phyloP scores from a whole-genome alignment of 1,284 basidiomycete species.

The Ganoderma boninense region DNA sequence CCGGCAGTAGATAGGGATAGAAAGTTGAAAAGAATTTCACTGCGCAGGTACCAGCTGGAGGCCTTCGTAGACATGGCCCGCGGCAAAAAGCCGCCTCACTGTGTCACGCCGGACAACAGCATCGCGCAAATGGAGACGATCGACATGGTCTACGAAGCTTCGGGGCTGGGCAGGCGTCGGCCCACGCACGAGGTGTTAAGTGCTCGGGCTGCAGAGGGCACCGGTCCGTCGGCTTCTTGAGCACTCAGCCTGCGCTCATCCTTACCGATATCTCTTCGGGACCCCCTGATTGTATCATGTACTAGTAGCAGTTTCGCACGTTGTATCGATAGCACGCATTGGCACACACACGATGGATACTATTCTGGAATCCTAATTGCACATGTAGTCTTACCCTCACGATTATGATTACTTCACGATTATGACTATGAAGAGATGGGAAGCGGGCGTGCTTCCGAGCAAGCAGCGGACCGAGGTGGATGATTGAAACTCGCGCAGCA shows the following conservation, averaged over 20 bases:
- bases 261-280: neutral
- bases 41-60: constrained; percentile 66
- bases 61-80: constrained; percentile 63
- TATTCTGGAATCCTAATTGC: too few relatives aligned
- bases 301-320: neutral
- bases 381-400: neutral
- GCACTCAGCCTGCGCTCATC: neutral
- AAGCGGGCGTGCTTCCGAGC: too few relatives aligned
- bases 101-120: constrained; percentile 60
- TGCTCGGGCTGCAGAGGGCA: neutral
- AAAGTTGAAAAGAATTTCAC: constrained; percentile 15
- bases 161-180: constrained; percentile 27
- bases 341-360: neutral
- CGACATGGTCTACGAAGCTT: constrained; percentile 62
- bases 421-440: neutral
- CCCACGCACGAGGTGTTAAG: constrained; percentile 9
- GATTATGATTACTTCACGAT: too few relatives aligned
- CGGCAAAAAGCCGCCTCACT: constrained; percentile 56
- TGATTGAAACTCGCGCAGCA: too few relatives aligned
- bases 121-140: constrained; percentile 61
- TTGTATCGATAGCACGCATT: neutral
- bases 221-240: neutral
- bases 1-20: constrained; percentile 46
- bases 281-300: neutral
- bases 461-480: too few relatives aligned